Evolutionary conservation across 2,329 filamentous ascomycete species (phyloP).

Genomic region (Penicillium brevicompactum): DNA sequence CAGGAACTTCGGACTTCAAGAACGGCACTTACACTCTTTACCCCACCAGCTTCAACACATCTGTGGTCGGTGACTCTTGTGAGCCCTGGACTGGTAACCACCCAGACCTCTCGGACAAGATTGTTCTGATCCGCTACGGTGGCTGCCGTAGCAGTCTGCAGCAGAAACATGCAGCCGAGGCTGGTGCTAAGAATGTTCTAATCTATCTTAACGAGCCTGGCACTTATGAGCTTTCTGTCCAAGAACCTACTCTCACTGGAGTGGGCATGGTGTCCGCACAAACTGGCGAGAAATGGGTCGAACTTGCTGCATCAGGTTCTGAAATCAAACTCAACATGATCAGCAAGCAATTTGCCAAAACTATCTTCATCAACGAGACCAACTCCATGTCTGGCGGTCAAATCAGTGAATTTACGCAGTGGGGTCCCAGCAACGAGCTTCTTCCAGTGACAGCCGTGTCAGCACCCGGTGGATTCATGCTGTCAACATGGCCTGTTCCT

Average conservation of each 20-base stretch:
- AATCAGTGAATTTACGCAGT: slow-evolving; percentile 19
- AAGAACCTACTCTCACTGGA: slow-evolving; percentile 4
- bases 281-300: slow-evolving; percentile 16
- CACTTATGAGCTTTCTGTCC: slow-evolving; percentile 1
- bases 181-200: slow-evolving; percentile 63
- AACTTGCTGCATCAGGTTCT: slow-evolving; percentile 10
- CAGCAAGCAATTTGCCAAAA: slow-evolving; percentile 6
- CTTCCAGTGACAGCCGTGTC: slow-evolving; percentile 6
- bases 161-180: slow-evolving; percentile 53
- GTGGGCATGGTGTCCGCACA: slow-evolving; percentile 18
- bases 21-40: slow-evolving; percentile 51
- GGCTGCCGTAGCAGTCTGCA: slow-evolving; percentile 60
- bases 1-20: slow-evolving; percentile 34
- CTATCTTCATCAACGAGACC: slow-evolving; percentile 13
- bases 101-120: slow-evolving; percentile 58
- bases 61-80: slow-evolving; percentile 55
- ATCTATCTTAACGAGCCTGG: slow-evolving; percentile 57
- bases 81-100: slow-evolving; percentile 45
- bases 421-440: slow-evolving; percentile 22
- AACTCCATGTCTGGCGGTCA: slow-evolving; percentile 21
- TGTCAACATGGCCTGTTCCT: slow-evolving; percentile 58
- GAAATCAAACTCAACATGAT: slow-evolving; percentile 18
- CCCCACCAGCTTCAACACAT: slow-evolving; percentile 54
- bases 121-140: slow-evolving; percentile 64
- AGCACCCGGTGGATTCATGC: slow-evolving; percentile 41